Base-by-base conservation (phyloP, 495 filamentous ascomycete genomes). In the Bathelium albidoporum region DNA sequence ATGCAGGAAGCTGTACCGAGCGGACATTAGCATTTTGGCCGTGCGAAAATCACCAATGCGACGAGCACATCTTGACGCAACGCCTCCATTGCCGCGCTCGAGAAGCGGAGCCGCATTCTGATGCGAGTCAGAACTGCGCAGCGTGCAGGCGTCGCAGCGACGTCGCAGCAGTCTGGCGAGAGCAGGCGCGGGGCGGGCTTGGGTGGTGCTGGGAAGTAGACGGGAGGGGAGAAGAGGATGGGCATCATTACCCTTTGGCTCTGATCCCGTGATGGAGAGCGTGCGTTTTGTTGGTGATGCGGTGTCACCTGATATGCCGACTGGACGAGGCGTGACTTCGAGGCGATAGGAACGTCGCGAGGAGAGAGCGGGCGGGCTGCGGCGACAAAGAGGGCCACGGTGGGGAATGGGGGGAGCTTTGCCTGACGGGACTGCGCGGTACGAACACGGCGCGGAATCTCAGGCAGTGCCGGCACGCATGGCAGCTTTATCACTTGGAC, bases 301-400 rank as follows among this genome's bases (percentile, higher is more conserved):
- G 49, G 49, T 55, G 49, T 55, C 49, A 55, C 49, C 49, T 55
- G 49, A 55, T 55, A 55, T 55, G 44, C 44, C 44, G 44, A 49
- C 44, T 39, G 34, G 34, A 39, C 14, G 34, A 14, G 34, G 14
- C 34, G 34, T 39, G 34, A 39, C 5, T 14, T 14, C 14, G 5
- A 39, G 14, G 34, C 5, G 34, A 39, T 14, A n/a, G n/a, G n/a
- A n/a, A n/a, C n/a, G n/a, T n/a, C n/a, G n/a, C n/a, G n/a, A n/a
- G n/a, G n/a, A n/a, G n/a, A n/a, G n/a, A n/a, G 34, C 34, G 5
- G 34, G 34, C 5, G 34, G 34, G 34, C 34, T 39, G 34, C 14
- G 5, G 34, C 34, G 34, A 39, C 14, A 14, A 39, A 39, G n/a
- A n/a, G n/a, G n/a, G n/a, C n/a, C n/a, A n/a, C n/a, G n/a, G n/a